Conservation (phyloP, 2,329 filamentous ascomycete genomes). For the Aspergillus persii region DNA sequence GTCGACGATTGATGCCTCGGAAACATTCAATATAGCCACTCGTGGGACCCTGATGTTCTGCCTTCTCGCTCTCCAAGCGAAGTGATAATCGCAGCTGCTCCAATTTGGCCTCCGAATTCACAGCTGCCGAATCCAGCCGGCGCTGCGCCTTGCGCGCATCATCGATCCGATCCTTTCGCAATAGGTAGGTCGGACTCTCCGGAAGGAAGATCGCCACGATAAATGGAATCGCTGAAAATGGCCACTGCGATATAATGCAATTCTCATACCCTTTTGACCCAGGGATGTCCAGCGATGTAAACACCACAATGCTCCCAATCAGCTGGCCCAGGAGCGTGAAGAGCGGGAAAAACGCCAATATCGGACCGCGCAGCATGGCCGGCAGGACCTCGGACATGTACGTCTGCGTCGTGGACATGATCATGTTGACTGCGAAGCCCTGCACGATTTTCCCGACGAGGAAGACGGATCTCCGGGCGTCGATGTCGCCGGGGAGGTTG, state of each 20-base stretch:
- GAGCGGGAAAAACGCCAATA: constrained; percentile 50
- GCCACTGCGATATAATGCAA: constrained; percentile 27
- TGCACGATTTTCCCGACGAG: constrained; percentile 48
- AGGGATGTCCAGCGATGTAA: constrained; percentile 25
- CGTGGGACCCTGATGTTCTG: constrained; percentile 16
- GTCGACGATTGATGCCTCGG: constrained; percentile 22
- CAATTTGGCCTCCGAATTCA: constrained; percentile 34
- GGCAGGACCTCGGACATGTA: constrained; percentile 54
- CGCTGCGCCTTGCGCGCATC: constrained; percentile 46
- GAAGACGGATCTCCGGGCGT: constrained; percentile 39
- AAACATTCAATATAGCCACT: constrained; percentile 30
- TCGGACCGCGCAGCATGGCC: constrained; percentile 45
- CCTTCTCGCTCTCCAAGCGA: constrained; percentile 49
- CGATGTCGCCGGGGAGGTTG: constrained; percentile 27
- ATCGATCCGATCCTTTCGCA: constrained; percentile 42
- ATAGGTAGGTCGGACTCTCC: constrained; percentile 51
- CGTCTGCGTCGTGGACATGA: constrained; percentile 46
- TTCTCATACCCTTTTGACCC: constrained; percentile 30
- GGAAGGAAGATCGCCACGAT: constrained; percentile 47
- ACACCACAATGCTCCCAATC: constrained; percentile 46
- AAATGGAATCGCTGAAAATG: constrained; percentile 40
- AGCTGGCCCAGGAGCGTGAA: constrained; percentile 52
- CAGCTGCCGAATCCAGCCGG: constrained; percentile 47
- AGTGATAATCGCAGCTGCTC: constrained; percentile 43
- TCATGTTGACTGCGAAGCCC: constrained; percentile 46